Percentiles rank a stretch among this genome's conserved stretches.
These are phyloP conservation scores for Amanita molliuscula DNA, from an alignment of 768 basidiomycete species.

Conservation along the genomic window DNA sequence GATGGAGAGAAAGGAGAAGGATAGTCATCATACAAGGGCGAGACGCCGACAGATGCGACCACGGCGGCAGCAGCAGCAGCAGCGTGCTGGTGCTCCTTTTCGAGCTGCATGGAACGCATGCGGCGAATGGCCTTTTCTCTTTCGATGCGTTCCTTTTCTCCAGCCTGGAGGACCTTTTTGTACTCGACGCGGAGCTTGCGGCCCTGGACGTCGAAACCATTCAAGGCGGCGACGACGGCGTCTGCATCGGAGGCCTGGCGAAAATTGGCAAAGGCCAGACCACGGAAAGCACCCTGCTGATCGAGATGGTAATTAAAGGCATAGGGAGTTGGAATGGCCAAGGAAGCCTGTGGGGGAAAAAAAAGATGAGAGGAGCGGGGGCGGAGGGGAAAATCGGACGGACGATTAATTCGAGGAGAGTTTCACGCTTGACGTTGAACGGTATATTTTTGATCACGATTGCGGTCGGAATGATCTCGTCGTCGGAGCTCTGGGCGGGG, in stretches of 20 bases:
- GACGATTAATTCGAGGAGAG: constrained; percentile 92
- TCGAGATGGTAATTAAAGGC: constrained; percentile 99
- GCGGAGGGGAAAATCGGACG: constrained; percentile 22
- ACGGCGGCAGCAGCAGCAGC: background rate
- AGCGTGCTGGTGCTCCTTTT: constrained; percentile 68
- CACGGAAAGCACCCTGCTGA: constrained; percentile 92
- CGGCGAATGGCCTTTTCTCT: constrained; percentile 96
- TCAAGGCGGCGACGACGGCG: constrained; percentile 90
- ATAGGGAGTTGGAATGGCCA: constrained; percentile 93
- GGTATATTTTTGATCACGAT: constrained; percentile 99
- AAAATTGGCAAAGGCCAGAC: constrained; percentile 97
- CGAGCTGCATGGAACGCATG: constrained; percentile 95
- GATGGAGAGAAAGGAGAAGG: constrained; percentile 56
- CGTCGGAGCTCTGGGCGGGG: constrained; percentile 48
- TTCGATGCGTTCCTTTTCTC: constrained; percentile 98
- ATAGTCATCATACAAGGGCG: constrained; percentile 64
- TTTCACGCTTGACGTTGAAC: constrained; percentile 96
- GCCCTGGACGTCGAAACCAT: constrained; percentile 93
- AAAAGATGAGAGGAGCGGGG: constrained; percentile 10
- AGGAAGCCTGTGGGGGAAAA: constrained; percentile 50
- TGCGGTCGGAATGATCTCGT: constrained; percentile 96
- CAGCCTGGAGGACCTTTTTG: constrained; percentile 98
- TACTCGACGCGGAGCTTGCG: constrained; percentile 98
- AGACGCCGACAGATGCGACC: constrained; percentile 16
- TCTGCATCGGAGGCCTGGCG: constrained; percentile 86